Evolutionary conservation across 805 yeast genomes (phyloP), one percentile per base, ranked within the genome.

Genomic region (Jamesozyma spencerorum): DNA sequence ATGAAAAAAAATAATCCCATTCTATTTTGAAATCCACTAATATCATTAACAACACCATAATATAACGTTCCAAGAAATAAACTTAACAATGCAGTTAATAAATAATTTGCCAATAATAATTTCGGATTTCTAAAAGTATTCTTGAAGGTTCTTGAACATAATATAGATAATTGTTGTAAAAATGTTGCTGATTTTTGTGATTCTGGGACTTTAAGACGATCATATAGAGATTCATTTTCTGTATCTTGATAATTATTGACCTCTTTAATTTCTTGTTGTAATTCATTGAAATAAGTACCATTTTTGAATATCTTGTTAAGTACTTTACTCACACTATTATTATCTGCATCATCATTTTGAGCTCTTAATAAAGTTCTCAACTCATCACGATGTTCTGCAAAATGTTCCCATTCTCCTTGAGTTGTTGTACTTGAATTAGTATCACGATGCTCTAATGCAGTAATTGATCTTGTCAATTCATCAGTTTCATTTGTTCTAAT

Each of bases 21-120:
- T 51, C 98, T 72, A 62, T 92, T 92, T 61, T 92, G 98, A 69
- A 92, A 92, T 0, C 98, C 98, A 53, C 95, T 79, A 41, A 92
- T 90, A 58, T 90, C 96, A 56, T 86, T 83, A 32, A 79, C 68
- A 19, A 90, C 79, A 54, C 86, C 71, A 63, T 80, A 90, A 60
- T 92, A 92, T 31, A 92, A 68, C 37, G 75, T 75, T 0, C 97
- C 96, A 62, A 95, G 80, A 62, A 90, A 83, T 3, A 79, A 55
- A 1, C 95, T 96, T 60, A 90, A 75, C 13, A 79, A 58, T 7
- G 85, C 62, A 0, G 96, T 81, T 44, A 90, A 68, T 2, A 81
- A 66, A 55, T 90, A 90, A 54, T 92, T 94, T 1, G 92, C 84
- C 44, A 87, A 58, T 39, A 92, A 70, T n/a, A 92, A 68, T 64